These are phyloP conservation scores for Trichosporon sp. DNA, from an alignment of 1,284 basidiomycete genomes.

Conservation along the genomic window DNA sequence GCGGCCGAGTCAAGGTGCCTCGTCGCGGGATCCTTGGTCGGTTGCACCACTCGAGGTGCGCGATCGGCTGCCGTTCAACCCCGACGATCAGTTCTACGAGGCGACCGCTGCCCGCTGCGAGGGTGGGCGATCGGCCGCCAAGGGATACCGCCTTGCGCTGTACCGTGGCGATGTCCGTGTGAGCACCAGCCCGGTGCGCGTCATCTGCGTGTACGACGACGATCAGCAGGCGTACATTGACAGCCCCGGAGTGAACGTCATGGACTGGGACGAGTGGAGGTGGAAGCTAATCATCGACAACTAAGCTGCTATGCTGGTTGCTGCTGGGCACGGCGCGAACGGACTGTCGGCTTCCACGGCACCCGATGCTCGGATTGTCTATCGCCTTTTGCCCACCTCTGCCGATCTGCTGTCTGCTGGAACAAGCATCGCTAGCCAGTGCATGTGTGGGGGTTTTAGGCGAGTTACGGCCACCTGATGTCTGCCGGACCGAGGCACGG, in stretches of 20 bases:
- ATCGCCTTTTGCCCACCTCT: too few relatives aligned
- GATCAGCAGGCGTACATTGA: conserved; percentile 29
- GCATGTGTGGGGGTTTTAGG: not conserved
- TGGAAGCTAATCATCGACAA: conserved; percentile 22
- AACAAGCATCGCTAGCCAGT: too few relatives aligned
- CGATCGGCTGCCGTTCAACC: conserved; percentile 12
- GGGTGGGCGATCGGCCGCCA: conserved; percentile 26
- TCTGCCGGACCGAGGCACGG: too few relatives aligned
- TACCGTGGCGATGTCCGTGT: conserved; percentile 27
- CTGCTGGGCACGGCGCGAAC: too few relatives aligned
- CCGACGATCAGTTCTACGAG: conserved; percentile 9
- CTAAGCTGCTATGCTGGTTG: too few relatives aligned
- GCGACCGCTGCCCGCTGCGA: conserved; percentile 18
- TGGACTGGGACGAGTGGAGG: conserved; percentile 41
- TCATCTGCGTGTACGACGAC: conserved; percentile 34
- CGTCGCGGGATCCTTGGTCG: not conserved
- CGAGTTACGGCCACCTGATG: not conserved
- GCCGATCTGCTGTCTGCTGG: too few relatives aligned
- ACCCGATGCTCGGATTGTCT: too few relatives aligned
- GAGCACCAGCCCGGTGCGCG: conserved; percentile 25
- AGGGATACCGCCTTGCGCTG: conserved; percentile 34
- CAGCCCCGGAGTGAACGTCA: conserved; percentile 25
- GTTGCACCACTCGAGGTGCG: not conserved
- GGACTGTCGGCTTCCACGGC: too few relatives aligned
- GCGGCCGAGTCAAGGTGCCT: conserved; percentile 22